phyloP scores from a whole-genome alignment of 495 filamentous ascomycete species.

The Annulohypoxylon nitens region DNA sequence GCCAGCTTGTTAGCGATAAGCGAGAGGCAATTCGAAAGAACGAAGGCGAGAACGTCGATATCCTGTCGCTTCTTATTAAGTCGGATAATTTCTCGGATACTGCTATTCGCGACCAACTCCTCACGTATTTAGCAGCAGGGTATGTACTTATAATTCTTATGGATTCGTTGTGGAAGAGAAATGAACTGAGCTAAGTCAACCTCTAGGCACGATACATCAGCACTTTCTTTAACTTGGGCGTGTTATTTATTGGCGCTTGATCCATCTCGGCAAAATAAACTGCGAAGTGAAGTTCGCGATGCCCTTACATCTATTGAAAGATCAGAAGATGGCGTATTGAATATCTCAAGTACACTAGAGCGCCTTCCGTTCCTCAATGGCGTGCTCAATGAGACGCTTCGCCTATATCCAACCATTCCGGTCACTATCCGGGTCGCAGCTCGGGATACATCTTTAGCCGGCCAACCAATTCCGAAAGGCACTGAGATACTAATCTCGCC shows the following conservation, averaged over 20 bases:
- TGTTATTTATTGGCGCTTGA: conserved; percentile 57
- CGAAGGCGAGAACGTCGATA: conserved; percentile 69
- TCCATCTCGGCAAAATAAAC: conserved; percentile 51
- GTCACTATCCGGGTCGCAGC: conserved; percentile 69
- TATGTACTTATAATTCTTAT: conserved; percentile 45
- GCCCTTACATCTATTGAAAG: conserved; percentile 65
- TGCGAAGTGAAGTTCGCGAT: conserved; percentile 60
- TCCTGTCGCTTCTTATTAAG: conserved; percentile 79
- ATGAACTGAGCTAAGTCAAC: conserved; percentile 2
- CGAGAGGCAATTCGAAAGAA: conserved; percentile 65
- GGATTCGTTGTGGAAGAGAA: conserved; percentile 10
- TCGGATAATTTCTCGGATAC: conserved; percentile 77
- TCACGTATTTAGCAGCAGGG: conserved; percentile 87
- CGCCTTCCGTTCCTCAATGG: conserved; percentile 56
- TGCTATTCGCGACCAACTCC: conserved; percentile 83
- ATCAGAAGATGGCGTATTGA: conserved; percentile 51
- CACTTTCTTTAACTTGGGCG: conserved; percentile 59
- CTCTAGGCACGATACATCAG: conserved; percentile 70
- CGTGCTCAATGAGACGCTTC: conserved; percentile 52
- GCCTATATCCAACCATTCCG: conserved; percentile 53
- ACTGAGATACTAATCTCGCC: conserved; percentile 63
- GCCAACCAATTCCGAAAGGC: conserved; percentile 59
- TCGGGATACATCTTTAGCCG: conserved; percentile 71
- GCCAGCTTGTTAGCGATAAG: conserved; percentile 71
- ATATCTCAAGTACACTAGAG: conserved; percentile 58